These are phyloP conservation scores for Coemansia sp. DNA, from an alignment of 192 early-diverging fungal species.

Conservation along the genomic window DNA sequence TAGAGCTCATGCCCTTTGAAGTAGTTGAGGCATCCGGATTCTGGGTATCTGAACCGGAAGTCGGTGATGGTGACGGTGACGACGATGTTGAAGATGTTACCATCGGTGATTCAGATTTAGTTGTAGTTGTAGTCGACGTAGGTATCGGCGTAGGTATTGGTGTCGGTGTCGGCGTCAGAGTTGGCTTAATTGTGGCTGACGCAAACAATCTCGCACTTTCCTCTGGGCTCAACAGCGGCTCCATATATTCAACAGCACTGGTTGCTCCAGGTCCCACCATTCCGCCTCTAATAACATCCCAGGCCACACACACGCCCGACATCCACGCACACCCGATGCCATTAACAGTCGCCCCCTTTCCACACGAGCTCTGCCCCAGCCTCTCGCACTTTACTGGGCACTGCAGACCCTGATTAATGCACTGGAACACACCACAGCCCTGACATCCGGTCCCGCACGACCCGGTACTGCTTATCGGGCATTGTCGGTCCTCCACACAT, in stretches of 20 bases:
- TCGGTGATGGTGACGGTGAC: slow-evolving; percentile 7
- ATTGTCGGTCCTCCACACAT: slow-evolving; percentile 41
- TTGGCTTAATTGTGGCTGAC: too few relatives aligned
- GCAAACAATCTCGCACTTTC: neutral
- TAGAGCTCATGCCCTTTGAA: neutral
- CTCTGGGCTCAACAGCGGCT: slow-evolving; percentile 6
- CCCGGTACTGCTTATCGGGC: slow-evolving; percentile 19
- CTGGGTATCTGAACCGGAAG: neutral
- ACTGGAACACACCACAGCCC: slow-evolving; percentile 39
- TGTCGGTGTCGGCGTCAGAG: neutral
- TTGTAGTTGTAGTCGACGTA: neutral
- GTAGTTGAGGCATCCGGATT: neutral
- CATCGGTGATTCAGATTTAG: neutral
- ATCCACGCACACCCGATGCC: slow-evolving; percentile 41
- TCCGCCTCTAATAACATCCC: slow-evolving; percentile 25
- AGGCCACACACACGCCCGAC: slow-evolving; percentile 23
- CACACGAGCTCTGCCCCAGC: slow-evolving; percentile 17
- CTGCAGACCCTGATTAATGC: slow-evolving; percentile 27
- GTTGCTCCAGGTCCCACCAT: slow-evolving; percentile 8
- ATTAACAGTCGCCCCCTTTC: slow-evolving; percentile 20
- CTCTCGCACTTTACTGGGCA: slow-evolving; percentile 35
- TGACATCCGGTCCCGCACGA: slow-evolving; percentile 27
- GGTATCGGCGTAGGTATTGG: neutral
- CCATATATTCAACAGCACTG: slow-evolving; percentile 15
- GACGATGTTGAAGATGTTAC: neutral